Evolutionary conservation across 371 early-diverging fungal genomes (phyloP).

Genomic region (Lichtheimia ornata): DNA sequence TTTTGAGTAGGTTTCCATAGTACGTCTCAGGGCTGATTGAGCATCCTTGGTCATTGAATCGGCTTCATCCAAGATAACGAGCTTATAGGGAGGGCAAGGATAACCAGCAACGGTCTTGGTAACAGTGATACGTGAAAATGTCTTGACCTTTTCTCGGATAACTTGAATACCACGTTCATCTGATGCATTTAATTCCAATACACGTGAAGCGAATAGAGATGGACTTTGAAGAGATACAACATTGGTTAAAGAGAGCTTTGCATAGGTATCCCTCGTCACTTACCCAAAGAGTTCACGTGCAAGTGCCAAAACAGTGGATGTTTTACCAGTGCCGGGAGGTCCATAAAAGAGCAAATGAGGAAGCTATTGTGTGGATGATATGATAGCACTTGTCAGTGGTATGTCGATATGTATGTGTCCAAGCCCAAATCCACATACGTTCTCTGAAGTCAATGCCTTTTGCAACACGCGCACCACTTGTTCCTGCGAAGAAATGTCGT

Average conservation of each 20-base stretch:
- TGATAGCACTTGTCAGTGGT: background rate
- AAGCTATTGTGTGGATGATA: constrained; percentile 59
- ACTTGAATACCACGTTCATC: constrained; percentile 99
- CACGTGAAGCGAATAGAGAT: constrained; percentile 71
- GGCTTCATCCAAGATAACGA: constrained; percentile 99
- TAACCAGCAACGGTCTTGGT: constrained; percentile 43
- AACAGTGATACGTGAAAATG: constrained; percentile 88
- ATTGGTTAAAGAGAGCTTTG: background rate
- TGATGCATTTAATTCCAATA: constrained; percentile 98
- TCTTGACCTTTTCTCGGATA: constrained; percentile 95
- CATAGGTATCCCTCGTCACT: background rate
- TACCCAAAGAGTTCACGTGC: constrained; percentile 81
- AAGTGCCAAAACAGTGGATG: constrained; percentile 95
- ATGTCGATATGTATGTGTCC: background rate
- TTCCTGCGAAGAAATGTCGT: constrained; percentile 88
- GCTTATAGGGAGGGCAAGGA: constrained; percentile 88
- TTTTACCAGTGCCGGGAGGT: constrained; percentile 99
- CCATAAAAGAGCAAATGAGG: constrained; percentile 99
- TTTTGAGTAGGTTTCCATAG: constrained; percentile 98
- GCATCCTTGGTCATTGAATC: constrained; percentile 99
- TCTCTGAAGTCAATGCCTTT: constrained; percentile 81
- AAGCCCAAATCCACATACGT: constrained; percentile 51
- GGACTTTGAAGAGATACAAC: constrained; percentile 57
- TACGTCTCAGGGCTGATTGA: constrained; percentile 96
- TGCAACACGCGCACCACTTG: constrained; percentile 86